These are phyloP conservation scores for Marasmius sp. DNA, from an alignment of 1,284 basidiomycete genomes.

Conservation along the genomic window DNA sequence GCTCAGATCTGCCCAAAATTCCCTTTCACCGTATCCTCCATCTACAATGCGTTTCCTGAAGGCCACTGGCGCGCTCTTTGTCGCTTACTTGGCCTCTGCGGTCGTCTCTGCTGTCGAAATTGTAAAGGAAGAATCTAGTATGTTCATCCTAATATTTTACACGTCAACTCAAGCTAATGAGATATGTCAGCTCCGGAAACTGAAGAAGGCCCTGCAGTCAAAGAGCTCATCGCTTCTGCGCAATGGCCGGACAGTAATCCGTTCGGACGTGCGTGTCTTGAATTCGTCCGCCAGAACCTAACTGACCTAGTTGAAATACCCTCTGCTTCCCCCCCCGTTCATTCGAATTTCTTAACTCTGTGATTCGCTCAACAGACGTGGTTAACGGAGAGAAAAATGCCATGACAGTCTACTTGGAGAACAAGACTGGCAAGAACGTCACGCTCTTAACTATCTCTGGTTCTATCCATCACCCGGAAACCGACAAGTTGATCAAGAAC, in stretches of 20 bases:
- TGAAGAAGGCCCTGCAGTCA: neutral
- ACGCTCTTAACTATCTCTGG: constrained; percentile 73
- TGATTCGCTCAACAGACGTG: constrained; percentile 52
- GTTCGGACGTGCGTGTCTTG: constrained; percentile 72
- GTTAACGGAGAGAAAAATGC: constrained; percentile 86
- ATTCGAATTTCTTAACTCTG: neutral
- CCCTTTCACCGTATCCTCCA: neutral
- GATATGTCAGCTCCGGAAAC: neutral
- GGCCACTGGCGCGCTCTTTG: neutral
- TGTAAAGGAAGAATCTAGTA: neutral
- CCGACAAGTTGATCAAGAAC: constrained; percentile 70
- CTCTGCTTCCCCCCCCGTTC: constrained; percentile 3
- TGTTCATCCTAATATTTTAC: neutral
- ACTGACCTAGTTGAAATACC: neutral
- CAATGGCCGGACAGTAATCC: constrained; percentile 77
- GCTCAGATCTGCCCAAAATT: too few species aligned
- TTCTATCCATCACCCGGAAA: constrained; percentile 70
- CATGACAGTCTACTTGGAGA: constrained; percentile 69
- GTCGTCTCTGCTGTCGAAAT: neutral
- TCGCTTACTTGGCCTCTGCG: neutral
- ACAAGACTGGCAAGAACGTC: constrained; percentile 74
- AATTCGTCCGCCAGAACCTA: constrained; percentile 21
- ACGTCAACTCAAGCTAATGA: neutral
- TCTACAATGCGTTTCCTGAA: neutral
- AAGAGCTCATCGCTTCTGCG: constrained; percentile 52